Percentiles rank a stretch among this genome's conserved stretches.
Conservation (phyloP, 1,139 yeast genomes). For the Meyerozyma smithsonii region DNA sequence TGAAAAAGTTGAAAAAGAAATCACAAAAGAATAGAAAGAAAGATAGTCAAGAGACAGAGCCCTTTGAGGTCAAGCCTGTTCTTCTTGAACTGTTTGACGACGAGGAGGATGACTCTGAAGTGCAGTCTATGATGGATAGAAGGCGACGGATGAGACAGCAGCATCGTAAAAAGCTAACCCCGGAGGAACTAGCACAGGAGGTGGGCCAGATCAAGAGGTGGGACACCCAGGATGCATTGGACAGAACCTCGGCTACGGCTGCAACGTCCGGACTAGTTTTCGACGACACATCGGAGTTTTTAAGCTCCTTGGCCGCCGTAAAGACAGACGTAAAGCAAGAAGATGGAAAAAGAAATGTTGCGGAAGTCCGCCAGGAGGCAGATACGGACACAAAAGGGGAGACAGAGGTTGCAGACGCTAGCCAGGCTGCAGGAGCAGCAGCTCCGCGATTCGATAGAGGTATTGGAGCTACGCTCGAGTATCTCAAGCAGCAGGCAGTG, state of each 20-base stretch:
- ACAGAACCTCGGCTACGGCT: conserved; percentile 11
- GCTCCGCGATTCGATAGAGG: conserved; percentile 42
- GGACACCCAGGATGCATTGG: conserved; percentile 27
- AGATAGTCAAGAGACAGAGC: conserved; percentile 8
- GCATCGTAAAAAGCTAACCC: conserved; percentile 23
- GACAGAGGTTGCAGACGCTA: too few species aligned
- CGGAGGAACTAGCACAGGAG: conserved; percentile 47
- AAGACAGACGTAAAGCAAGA: conserved; percentile 3
- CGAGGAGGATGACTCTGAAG: conserved; percentile 39
- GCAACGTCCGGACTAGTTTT: conserved; percentile 31
- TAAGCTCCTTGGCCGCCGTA: conserved; percentile 28
- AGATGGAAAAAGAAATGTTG: conserved; percentile 3
- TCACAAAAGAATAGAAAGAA: conserved; percentile 10
- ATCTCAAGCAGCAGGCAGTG: conserved; percentile 45
- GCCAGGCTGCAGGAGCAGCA: background rate
- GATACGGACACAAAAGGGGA: conserved; percentile 6
- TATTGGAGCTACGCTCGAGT: conserved; percentile 52
- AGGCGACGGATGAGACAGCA: conserved; percentile 39
- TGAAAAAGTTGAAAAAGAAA: conserved; percentile 18
- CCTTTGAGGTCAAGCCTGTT: conserved; percentile 29
- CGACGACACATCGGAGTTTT: conserved; percentile 58
- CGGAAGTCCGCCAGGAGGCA: conserved; percentile 3
- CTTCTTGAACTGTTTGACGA: conserved; percentile 21
- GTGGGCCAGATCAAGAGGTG: conserved; percentile 28
- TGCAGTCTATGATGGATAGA: conserved; percentile 36